Percentiles rank a stretch among this genome's conserved stretches.
phyloP scores from a whole-genome alignment of 2,329 filamentous ascomycete species.

The Penicillium sumatraense region DNA sequence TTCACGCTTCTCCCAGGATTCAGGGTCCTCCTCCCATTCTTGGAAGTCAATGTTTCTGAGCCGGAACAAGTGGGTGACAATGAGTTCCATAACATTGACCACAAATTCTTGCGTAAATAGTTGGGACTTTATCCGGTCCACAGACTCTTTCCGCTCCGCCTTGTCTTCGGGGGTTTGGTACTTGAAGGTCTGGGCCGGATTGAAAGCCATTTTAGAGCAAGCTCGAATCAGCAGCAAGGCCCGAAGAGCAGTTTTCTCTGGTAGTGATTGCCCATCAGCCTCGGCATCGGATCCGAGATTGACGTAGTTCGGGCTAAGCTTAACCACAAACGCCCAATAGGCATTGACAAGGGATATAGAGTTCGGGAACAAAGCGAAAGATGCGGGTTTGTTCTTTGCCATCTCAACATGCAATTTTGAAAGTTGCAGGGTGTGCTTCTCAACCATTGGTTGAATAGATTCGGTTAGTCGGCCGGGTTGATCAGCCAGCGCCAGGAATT shows the following conservation, averaged over 20 bases:
- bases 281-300: constrained; percentile 50
- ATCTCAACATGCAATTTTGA: constrained; percentile 91
- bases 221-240: constrained; percentile 80
- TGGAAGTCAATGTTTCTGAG: constrained; percentile 84
- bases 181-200: constrained; percentile 79
- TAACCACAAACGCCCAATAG: constrained; percentile 83
- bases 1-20: constrained; percentile 92
- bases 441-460: constrained; percentile 66
- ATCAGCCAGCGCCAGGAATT: constrained; percentile 69
- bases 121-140: constrained; percentile 70
- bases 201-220: constrained; percentile 84
- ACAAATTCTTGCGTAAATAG: constrained; percentile 79
- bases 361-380: constrained; percentile 81
- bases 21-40: constrained; percentile 91
- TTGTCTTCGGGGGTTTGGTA: constrained; percentile 77
- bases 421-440: constrained; percentile 86
- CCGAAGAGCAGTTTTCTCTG: constrained; percentile 81
- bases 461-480: constrained; percentile 59
- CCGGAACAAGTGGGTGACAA: constrained; percentile 86
- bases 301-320: constrained; percentile 72
- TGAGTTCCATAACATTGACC: constrained; percentile 77
- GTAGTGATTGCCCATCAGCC: constrained; percentile 58
- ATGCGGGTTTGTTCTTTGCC: constrained; percentile 76
- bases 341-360: constrained; percentile 76
- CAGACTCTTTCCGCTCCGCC: constrained; percentile 73